Evolutionary conservation across 306 rosid genomes (phyloP), one percentile per base, ranked within the genome.

Genomic region (Cucurbita maxima): DNA sequence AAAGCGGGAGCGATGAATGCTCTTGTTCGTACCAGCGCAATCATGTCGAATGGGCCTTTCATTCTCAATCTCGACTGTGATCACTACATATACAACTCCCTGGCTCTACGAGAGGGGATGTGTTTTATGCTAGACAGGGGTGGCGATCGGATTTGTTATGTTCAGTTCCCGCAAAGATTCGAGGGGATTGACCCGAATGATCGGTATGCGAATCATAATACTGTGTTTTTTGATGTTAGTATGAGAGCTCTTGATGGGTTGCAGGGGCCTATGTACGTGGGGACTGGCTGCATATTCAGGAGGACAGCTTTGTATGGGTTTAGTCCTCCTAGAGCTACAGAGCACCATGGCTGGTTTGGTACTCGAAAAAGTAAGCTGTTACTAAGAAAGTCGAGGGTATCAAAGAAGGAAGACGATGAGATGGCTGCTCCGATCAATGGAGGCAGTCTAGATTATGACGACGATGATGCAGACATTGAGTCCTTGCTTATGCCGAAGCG

Each of bases 1-100:
- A 90, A 90, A 74, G 97, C 97, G 0, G 97, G 97, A 47, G 97
- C 97, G 12, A 91, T 91, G 97, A 91, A 91, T 61, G 88, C 97
- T 22, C 87, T 91, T 30, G 96, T 91, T 58, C 86, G 97, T 37
- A 88, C 97, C 22, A 91, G 92, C 6, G 96, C 97, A 53, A 82
- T 91, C 77, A 90, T 91, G 97, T 91, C 97, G 13, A 91, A 91
- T 78, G 96, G 97, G 7, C 97, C 97, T 8, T 91, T 91, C 79
- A 79, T 91, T 76, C 86, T 91, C 64, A 91, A 91, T 77, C 96
- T 91, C 14, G 97, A 91, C 60, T 91, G 97, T 73, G 97, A 91
- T 80, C 97, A 91, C 76, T 91, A 91, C 78, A 78, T 91, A 53
- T 81, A 88, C 82, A 88, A 91, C 80, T 91, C 97, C 40, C 63